Conservation (phyloP, 1,139 yeast genomes). For the Blastobotrys aristatus region DNA sequence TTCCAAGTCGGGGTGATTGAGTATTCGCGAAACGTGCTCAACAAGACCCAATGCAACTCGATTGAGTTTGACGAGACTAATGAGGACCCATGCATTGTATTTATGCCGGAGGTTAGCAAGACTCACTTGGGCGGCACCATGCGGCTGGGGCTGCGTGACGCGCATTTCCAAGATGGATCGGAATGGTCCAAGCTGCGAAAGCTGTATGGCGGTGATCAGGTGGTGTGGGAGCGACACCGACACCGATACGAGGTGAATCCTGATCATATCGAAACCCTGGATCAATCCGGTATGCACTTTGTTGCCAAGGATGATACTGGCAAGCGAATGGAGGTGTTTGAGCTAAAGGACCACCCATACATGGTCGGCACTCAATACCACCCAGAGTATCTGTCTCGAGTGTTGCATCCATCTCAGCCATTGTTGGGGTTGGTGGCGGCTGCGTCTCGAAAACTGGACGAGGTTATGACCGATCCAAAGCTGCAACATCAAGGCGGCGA, state of each 20-base stretch:
- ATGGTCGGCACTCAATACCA: slow-evolving; percentile 96
- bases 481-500: slow-evolving; percentile 7
- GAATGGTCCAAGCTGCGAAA: slow-evolving; percentile 71
- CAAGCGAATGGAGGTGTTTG: slow-evolving; percentile 91
- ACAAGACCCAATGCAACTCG: slow-evolving; percentile 65
- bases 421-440: slow-evolving; percentile 96
- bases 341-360: slow-evolving; percentile 75
- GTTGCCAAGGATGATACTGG: slow-evolving; percentile 91
- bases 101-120: slow-evolving; percentile 98
- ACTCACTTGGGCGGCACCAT: slow-evolving; percentile 96
- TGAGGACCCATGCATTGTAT: slow-evolving; percentile 77
- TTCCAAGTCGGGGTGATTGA: slow-evolving; percentile 97
- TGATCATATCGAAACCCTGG: slow-evolving; percentile 61
- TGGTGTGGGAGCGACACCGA: slow-evolving; percentile 92
- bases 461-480: slow-evolving; percentile 33
- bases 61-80: slow-evolving; percentile 72
- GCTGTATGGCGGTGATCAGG: slow-evolving; percentile 67
- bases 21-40: slow-evolving; percentile 77
- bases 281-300: slow-evolving; percentile 72
- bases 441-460: slow-evolving; percentile 70
- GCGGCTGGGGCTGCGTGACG: slow-evolving; percentile 94
- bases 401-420: slow-evolving; percentile 93
- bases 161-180: slow-evolving; percentile 67
- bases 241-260: slow-evolving; percentile 98
- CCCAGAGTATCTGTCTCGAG: slow-evolving; percentile 95